phyloP scores from a whole-genome alignment of 495 filamentous ascomycete species.

The Baudoinia panamericana region DNA sequence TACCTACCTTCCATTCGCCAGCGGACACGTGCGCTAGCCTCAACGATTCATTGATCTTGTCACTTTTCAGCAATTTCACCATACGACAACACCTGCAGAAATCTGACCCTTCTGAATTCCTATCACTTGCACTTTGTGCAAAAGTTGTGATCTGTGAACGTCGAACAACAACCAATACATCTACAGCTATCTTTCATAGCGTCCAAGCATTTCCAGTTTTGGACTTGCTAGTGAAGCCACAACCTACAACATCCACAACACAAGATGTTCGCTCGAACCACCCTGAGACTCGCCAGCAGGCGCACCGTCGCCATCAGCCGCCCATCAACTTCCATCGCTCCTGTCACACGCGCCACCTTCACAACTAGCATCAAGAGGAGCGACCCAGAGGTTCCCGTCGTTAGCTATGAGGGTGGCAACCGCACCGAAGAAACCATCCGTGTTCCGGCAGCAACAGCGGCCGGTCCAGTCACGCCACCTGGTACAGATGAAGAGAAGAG shows the following conservation, averaged over 20 bases:
- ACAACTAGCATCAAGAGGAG: slow-evolving; percentile 1
- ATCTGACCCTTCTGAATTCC: too few relatives aligned
- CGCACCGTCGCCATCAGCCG: neutral
- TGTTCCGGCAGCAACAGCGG: neutral
- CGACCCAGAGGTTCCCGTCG: slow-evolving; percentile 11
- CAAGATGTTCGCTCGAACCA: slow-evolving; percentile 12
- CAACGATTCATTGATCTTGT: too few relatives aligned
- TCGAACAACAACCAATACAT: too few relatives aligned
- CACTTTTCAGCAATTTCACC: too few relatives aligned
- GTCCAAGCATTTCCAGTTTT: too few relatives aligned
- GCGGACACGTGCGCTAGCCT: too few relatives aligned
- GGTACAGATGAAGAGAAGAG: slow-evolving; percentile 16
- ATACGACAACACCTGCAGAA: too few relatives aligned
- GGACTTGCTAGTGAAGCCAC: slow-evolving; percentile 1
- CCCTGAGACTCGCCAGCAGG: neutral
- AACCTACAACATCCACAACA: slow-evolving; percentile 1
- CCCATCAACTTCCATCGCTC: neutral
- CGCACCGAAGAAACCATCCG: slow-evolving; percentile 5
- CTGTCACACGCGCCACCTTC: slow-evolving; percentile 1
- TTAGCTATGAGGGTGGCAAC: slow-evolving; percentile 15
- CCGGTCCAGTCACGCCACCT: slow-evolving; percentile 16
- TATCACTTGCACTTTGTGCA: too few relatives aligned
- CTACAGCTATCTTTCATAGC: too few relatives aligned
- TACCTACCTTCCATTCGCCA: too few relatives aligned
- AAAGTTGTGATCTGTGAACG: too few relatives aligned